phyloP scores from a whole-genome alignment of 148 eudicot genomes.

The Heliosperma pusillum region DNA sequence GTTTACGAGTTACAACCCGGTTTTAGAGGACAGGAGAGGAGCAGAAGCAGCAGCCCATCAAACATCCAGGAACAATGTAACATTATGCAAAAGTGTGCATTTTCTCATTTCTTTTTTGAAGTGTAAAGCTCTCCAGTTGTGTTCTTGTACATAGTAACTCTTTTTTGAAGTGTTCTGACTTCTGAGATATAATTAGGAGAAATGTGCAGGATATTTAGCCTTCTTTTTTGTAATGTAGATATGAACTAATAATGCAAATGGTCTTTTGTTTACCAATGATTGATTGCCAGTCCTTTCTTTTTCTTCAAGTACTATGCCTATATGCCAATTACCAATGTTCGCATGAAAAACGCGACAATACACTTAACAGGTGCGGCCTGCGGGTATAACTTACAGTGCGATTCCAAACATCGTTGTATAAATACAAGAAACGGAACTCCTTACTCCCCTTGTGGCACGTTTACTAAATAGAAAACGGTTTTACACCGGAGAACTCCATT shows the following conservation, averaged over 20 bases:
- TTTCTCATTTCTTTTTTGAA: neutral
- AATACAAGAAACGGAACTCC: no score
- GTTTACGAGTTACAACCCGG: neutral
- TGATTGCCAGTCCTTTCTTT: neutral
- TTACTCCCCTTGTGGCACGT: no score
- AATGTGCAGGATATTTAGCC: constrained; percentile 17
- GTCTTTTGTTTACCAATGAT: neutral
- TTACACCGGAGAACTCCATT: no score
- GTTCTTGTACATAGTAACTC: constrained; percentile 26
- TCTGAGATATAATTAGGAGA: constrained; percentile 17
- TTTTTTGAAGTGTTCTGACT: constrained; percentile 21
- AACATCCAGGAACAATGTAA: constrained; percentile 27
- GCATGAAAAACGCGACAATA: no score
- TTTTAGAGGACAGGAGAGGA: constrained; percentile 21
- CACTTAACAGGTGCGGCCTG: no score
- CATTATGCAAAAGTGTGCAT: constrained; percentile 16
- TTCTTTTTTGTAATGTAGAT: constrained; percentile 27
- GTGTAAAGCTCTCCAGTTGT: constrained; percentile 8
- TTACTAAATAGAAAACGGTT: no score
- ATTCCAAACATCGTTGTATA: no score
- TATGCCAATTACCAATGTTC: no score
- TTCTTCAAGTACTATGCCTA: neutral
- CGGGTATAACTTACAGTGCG: no score
- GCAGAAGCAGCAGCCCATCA: constrained; percentile 11
- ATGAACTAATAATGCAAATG: constrained; percentile 24